Evolutionary conservation across 2,329 filamentous ascomycete species (phyloP).

Genomic region (Penicillium capsulatum): DNA sequence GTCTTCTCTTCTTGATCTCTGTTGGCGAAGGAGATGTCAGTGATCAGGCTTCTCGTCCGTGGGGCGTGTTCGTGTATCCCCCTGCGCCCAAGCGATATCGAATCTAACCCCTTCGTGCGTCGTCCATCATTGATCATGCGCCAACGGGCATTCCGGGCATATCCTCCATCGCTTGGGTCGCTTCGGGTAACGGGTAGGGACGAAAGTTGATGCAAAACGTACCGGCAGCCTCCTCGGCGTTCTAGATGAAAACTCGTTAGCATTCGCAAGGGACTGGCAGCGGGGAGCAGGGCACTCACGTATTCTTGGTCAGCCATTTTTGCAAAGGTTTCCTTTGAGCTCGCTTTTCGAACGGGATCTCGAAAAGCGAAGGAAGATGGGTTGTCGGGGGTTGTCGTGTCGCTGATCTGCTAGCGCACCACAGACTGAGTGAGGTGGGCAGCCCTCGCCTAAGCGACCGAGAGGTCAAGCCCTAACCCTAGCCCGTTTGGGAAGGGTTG

Average conservation of each 20-base stretch:
- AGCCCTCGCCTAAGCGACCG: conserved; percentile 42
- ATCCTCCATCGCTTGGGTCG: conserved; percentile 7
- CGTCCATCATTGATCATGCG: conserved; percentile 6
- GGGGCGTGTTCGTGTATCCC: conserved; percentile 11
- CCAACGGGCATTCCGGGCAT: conserved; percentile 3
- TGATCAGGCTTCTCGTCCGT: conserved; percentile 18
- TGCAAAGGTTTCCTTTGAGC: conserved; percentile 48
- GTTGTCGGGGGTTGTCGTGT: conserved; percentile 38
- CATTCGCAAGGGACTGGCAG: conserved; percentile 17
- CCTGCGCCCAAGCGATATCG: conserved; percentile 20
- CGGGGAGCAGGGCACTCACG: conserved; percentile 56
- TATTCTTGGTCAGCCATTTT: conserved; percentile 87
- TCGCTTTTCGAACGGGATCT: conserved; percentile 44
- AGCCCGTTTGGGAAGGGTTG: conserved; percentile 17
- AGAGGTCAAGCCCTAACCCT: conserved; percentile 42
- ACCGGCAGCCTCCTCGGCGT: conserved; percentile 92
- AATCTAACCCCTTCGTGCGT: conserved; percentile 3
- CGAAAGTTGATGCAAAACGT: conserved; percentile 40
- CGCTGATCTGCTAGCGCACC: conserved; percentile 33
- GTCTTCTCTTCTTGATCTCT: conserved; percentile 99
- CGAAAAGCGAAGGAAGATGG: conserved; percentile 44
- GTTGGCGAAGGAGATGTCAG: conserved; percentile 36
- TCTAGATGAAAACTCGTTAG: conserved; percentile 54
- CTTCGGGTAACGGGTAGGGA: conserved; percentile 16
- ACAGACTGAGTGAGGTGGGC: conserved; percentile 32